Base-by-base conservation (phyloP, 257 asterid genomes). In the Capsicum baccatum region DNA sequence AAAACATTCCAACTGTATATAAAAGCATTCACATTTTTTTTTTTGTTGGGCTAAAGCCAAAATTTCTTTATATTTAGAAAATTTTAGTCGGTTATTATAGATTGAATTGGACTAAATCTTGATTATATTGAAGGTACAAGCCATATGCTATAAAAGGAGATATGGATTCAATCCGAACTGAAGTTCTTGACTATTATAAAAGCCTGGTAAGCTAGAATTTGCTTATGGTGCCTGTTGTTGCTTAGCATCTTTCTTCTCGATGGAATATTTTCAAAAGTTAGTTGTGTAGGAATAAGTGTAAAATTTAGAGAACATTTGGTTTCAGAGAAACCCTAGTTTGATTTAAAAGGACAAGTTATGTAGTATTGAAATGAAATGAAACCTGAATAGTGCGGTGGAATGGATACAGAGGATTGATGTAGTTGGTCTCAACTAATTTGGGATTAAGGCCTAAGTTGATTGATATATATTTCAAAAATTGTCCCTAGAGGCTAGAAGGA, bases 61-160 rank as follows among this genome's bases (percentile, higher is more conserved):
- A 15, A 3, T 52, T 26, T 21, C 9, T 6, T 52, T 50, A 21
- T 50, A 16, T 54, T 26, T 54, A 21, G 26, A 76, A 12, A 11
- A 7, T 0, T 13, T 21, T 74, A 3, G 21, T 54, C n/a, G 8
- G 48, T 76, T 17, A 14, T 76, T 8, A 50, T 26, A 54, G 50
- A 67, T 56, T 64, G 57, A 37, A 42, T 26, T 55, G 17, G 63
- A 11, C 73, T 81, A 42, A 78, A 56, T 70, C 17, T 13, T 86
- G 74, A 73, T 71, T 85, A 16, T 86, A 83, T 79, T 87, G 66
- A 88, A 94, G 99, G 95, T 94, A 90, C 85, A 92, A 89, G 87
- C 99, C 98, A 63, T 95, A 93, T 88, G 87, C 86, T 59, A 94
- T 97, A 68, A 97, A 94, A 88, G 98, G 98, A 83, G 98, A 95